Base-by-base conservation (phyloP, 805 yeast species). In the Metschnikowia lochheadii region DNA sequence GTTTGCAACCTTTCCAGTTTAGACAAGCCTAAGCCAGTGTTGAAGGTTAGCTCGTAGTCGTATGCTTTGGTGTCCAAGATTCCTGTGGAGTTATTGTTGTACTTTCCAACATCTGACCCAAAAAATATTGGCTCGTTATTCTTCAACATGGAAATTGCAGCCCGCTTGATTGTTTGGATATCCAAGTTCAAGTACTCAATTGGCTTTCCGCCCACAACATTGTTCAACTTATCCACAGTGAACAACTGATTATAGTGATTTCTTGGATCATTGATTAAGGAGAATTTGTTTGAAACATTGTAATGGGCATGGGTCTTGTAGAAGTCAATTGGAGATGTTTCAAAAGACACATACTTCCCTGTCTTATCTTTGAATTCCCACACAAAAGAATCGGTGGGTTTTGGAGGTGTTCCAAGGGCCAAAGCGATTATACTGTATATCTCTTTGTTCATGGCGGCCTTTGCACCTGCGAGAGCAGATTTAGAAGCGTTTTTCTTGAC, bases 51-150 rank as follows among this genome's bases (percentile, higher is more conserved):
- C 54, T 79, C 70, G 67, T 82, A 87, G 60, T 85, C 84, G 81
- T 83, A 89, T 18, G 85, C 76, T 38, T 79, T 77, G 18, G 81
- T 68, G 63, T 88, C 96, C 79, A 89, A 84, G 44, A 87, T 67
- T 49, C 96, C 96, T 6, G 81, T 65, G 23, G 65, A 66, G 50
- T 75, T 76, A 65, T 84, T 81, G 78, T 77, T 79, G 68, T 75
- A 89, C 64, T 85, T 84, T 21, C 92, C 94, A n/a, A 91, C 88
- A 66, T 89, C 95, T 15, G 91, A 84, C 11, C 96, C 96, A 63
- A 89, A 89, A 73, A 89, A 89, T 6, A 89, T 88, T 0, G 95
- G 85, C 70, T 85, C 85, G 68, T 87, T 83, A 53, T 73, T 75
- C 69, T 84, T 78, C 62, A 89, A 78, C 69, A 89, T 81, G 60